Percentiles rank a stretch among this genome's conserved stretches.
Conservation (phyloP, 164 flowering plant genomes). For the Sextonia rubra region DNA sequence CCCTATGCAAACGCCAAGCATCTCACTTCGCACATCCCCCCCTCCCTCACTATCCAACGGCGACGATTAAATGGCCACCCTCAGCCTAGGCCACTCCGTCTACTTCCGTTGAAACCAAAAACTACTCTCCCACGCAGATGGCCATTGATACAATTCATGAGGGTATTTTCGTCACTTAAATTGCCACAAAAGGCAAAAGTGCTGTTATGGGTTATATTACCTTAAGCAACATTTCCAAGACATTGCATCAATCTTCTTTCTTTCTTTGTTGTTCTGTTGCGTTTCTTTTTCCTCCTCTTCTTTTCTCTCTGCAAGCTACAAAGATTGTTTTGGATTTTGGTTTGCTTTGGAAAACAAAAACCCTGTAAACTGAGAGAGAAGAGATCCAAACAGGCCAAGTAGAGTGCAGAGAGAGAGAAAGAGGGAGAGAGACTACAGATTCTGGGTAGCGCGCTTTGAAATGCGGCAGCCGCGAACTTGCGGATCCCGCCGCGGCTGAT, state of each 20-base stretch:
- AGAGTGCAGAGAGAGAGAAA: background rate
- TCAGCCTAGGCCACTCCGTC: too few species aligned
- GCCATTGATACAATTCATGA: background rate
- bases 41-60: too few species aligned
- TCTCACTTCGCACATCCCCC: too few species aligned
- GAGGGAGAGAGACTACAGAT: background rate
- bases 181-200: background rate
- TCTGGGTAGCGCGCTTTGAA: background rate
- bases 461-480: background rate
- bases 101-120: too few species aligned
- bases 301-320: background rate
- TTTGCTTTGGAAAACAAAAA: background rate
- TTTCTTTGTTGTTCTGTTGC: background rate
- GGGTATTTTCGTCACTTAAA: background rate
- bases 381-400: background rate
- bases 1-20: too few species aligned
- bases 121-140: too few species aligned
- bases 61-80: too few species aligned
- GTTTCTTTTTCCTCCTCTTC: background rate
- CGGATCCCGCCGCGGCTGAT: constrained; percentile 1
- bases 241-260: background rate
- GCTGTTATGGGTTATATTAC: background rate
- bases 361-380: background rate
- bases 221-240: constrained; percentile 5
- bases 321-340: background rate